Evolutionary conservation across 2,329 filamentous ascomycete species (phyloP).

Genomic region (Aspergillus fumigatiaffinis): DNA sequence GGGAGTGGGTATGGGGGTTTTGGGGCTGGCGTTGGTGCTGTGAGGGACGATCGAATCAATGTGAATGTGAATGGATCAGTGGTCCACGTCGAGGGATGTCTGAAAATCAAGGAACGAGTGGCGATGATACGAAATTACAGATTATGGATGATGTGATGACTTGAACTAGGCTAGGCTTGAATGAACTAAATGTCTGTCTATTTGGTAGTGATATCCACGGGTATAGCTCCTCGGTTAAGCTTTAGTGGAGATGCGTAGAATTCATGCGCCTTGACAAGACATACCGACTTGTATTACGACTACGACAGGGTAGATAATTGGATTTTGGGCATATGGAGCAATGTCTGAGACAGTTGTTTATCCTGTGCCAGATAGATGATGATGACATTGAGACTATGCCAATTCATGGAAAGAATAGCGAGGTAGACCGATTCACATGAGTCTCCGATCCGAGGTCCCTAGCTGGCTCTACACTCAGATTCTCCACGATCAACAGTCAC

Average conservation of each 20-base stretch:
- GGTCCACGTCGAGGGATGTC: neutral
- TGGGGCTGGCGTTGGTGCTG: constrained; percentile 21
- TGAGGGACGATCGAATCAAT: constrained; percentile 2
- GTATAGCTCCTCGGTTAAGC: neutral
- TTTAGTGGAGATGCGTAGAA: neutral
- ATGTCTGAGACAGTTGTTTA: neutral
- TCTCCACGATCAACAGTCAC: neutral
- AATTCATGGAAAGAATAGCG: neutral
- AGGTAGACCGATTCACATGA: neutral
- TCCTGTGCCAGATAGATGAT: neutral
- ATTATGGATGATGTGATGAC: neutral
- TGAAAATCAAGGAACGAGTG: neutral
- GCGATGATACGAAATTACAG: neutral
- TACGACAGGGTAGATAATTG: neutral
- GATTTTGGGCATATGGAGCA: neutral
- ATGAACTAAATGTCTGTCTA: neutral
- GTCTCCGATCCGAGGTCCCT: neutral
- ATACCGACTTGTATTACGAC: neutral
- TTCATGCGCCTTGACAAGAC: neutral
- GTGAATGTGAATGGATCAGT: neutral
- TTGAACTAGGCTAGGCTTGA: neutral
- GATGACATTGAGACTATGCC: neutral
- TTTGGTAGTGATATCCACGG: neutral
- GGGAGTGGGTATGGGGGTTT: constrained; percentile 19
- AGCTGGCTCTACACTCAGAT: neutral